Base-by-base conservation (phyloP, 2,329 filamentous ascomycete genomes). In the Diaporthe vexans region DNA sequence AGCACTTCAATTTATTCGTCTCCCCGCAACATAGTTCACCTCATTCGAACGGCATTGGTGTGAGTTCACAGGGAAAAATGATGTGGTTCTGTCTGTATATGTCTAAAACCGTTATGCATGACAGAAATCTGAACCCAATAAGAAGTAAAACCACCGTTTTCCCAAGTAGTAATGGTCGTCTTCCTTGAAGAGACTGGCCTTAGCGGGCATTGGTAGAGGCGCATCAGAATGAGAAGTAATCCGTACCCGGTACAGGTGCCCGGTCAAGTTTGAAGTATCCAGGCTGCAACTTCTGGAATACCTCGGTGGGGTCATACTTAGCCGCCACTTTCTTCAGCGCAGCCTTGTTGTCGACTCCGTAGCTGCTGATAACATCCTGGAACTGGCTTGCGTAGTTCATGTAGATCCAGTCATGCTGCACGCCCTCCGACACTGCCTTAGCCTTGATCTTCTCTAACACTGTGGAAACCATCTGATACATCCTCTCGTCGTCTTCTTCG, bases 381-480 rank as follows among this genome's bases (percentile, higher is more conserved):
- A 78, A 80, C 46, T 77, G 73, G 35, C 80, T 80, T 2, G 84
- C 85, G 74, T 88, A 87, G 77, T 88, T 87, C 76, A 87, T 81
- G 76, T 86, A 87, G 24, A 79, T 43, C 46, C 77, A 81, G 19
- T 77, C 77, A 35, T 71, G 76, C n/a, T 75, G 40, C 3, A 63
- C 21, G 6, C 76, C 79, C 67, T 75, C 59, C 24, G 75, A 70
- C 9, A 69, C 72, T 1, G 69, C 71, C 48, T 76, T 68, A 4
- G 76, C 76, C 24, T 77, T 73, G 51, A 80, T 72, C 33, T 58
- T 75, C 9, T 73, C 54, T 17, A 81, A 52, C 3, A 79, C 61
- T 9, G 71, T 61, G 3, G 77, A 77, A 17, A 75, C 74, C n/a
- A 75, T 75, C 4, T 65, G 21, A 58, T 78, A 75, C n/a, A 79